Evolutionary conservation across 495 filamentous ascomycete genomes (phyloP), one percentile per base, ranked within the genome.

Genomic region (Chaetomium cochliodes): DNA sequence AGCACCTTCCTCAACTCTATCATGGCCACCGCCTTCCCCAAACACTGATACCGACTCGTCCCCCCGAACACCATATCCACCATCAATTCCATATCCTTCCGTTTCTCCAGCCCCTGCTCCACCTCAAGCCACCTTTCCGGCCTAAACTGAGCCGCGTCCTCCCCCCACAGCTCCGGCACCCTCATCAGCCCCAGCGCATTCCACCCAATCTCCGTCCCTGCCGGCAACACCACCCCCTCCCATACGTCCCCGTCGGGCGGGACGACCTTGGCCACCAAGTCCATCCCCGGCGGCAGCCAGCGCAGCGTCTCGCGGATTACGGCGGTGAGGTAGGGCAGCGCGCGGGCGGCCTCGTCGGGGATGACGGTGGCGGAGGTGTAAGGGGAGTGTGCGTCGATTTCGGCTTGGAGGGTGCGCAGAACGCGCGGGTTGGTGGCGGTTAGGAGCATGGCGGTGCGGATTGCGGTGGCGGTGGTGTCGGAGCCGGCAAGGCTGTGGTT

Each of bases 381-480:
- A 16, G 64, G 54, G 4, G 63, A 69, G 22, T 61, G 52, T n/a
- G 25, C 49, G 57, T 82, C 78, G 50, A 88, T 85, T 65, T 88
- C 86, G 2, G 70, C 72, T 73, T 82, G 78, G 62, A 89, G 79
- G 50, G 74, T 76, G n/a, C 75, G 71, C 65, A 86, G 86, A 3
- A 81, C 73, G 0, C 64, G 59, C 3, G 74, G 72, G 42, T 49
- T 60, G 20, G 58, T 60, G 2, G 42, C 54, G 82, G 76, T 5
- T 73, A 79, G 80, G 16, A 80, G 72, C 63, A 88, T 76, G 57
- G 85, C 74, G 5, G 77, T 78, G 54, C 83, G 81, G 70, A 88
- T 81, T 20, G 83, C 78, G 3, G 85, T 86, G 0, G 84, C 83
- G 0, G 84, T 85, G 9, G 86, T 85, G 62, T 88, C 86, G 12